A percentile compares a stretch with the other conserved stretches of the same genome.
Conservation (phyloP, 306 rosid genomes). For the Trifolium pratense region DNA sequence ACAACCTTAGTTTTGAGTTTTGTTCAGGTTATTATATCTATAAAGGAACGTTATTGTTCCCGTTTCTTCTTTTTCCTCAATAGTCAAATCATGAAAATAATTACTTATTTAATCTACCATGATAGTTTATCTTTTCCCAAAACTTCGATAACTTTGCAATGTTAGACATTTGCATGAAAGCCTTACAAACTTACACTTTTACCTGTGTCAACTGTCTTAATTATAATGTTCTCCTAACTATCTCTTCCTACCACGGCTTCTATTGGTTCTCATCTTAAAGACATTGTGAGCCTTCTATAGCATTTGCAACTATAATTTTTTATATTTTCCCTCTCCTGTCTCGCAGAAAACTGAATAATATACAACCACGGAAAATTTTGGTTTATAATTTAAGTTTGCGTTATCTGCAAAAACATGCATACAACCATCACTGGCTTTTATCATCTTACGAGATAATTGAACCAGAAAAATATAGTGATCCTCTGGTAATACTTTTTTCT, state of each 20-base stretch:
- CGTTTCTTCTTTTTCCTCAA: background rate
- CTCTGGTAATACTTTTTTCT: background rate
- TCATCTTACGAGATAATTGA: background rate
- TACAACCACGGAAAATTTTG: background rate
- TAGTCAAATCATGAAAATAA: background rate
- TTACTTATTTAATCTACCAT: too few relatives aligned
- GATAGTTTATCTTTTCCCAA: too few relatives aligned
- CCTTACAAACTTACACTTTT: too few relatives aligned
- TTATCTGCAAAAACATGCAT: too few relatives aligned
- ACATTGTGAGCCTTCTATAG: background rate
- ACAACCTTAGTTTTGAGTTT: constrained; percentile 5
- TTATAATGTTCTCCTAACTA: too few relatives aligned
- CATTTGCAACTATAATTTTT: too few relatives aligned
- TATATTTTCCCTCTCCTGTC: too few relatives aligned
- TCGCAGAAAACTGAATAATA: too few relatives aligned
- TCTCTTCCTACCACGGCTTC: too few relatives aligned
- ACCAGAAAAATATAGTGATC: background rate
- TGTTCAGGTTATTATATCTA: background rate
- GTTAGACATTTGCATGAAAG: background rate
- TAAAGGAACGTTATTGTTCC: background rate
- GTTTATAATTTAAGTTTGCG: background rate
- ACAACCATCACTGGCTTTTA: too few relatives aligned
- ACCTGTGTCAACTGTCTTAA: too few relatives aligned
- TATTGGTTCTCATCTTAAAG: background rate
- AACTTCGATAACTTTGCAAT: background rate